Evolutionary conservation across 805 yeast species (phyloP), one percentile per base, ranked within the genome.

Genomic region (Yamadazyma akitaensis): DNA sequence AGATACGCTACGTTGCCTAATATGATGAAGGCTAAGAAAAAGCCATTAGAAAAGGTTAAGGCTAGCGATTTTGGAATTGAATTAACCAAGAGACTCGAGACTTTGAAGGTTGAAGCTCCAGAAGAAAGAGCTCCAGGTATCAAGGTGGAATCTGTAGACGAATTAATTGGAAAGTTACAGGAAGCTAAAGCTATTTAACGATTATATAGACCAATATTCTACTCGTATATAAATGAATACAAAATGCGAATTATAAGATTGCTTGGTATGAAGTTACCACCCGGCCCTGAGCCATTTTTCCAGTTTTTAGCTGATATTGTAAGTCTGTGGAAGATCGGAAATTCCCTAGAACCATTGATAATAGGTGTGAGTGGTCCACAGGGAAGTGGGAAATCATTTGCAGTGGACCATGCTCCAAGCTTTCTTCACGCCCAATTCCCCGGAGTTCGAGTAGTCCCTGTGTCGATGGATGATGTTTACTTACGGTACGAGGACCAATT

Each of bases 1-100:
- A 83, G 97, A 58, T 94, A 89, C 60, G 96, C 96, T n/a, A 81
- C 96, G 12, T 76, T 94, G 62, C 97, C 97, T 50, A 94, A 92
- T 66, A 80, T 91, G 73, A 94, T 94, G 98, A 94, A 94, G 75
- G 98, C 98, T 46, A 94, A 94, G 76, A 91, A 91, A 81, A 91
- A 89, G 76, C 96, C 96, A 3, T 75, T 91, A 63, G 88, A 82
- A 56, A 75, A 80, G 60, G 64, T 80, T 66, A 68, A 77, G 71
- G 65, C 70, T 14, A 67, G 83, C 17, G 95, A 87, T 56, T 78
- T 88, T 50, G 86, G 84, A n/a, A 76, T 85, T 30, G 86, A 84
- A 37, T 61, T 81, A 10, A 64, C 78, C 28, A 77, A 79, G 32
- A 80, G 92, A 58, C 68, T 91, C 50, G 82, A 87, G 61, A 73